Conservation (phyloP, 768 basidiomycete genomes). For the Psilocybe subaeruginosa region DNA sequence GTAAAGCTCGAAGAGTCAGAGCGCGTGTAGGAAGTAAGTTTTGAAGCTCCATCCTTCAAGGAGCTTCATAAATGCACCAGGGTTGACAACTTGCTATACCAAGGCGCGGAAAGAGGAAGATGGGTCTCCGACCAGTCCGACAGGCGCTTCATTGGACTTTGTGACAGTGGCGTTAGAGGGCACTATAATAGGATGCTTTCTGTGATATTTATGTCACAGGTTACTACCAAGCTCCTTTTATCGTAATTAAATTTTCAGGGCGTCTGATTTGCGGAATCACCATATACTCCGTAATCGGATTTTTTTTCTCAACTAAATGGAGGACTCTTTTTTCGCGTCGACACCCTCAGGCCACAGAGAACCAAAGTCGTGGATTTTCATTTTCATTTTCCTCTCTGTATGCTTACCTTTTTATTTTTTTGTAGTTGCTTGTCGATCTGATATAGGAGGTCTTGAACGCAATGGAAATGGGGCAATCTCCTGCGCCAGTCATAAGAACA, state of each 20-base stretch:
- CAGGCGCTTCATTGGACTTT: background rate
- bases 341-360: background rate
- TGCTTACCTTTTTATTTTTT: background rate
- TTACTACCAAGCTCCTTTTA: no score
- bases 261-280: background rate
- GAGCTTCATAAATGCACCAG: no score
- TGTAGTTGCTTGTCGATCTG: background rate
- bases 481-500: background rate
- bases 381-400: background rate
- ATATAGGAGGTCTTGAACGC: background rate
- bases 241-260: background rate
- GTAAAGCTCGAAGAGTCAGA: no score
- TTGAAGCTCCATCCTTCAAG: no score
- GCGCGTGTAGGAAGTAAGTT: no score
- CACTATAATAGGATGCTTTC: background rate
- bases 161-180: background rate
- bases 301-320: slow-evolving; percentile 6
- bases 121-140: no score
- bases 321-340: slow-evolving; percentile 1
- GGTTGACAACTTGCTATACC: no score
- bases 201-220: no score
- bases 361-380: background rate
- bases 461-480: slow-evolving; percentile 12
- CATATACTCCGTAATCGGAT: background rate
- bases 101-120: no score